Evolutionary conservation across 371 early-diverging fungal species (phyloP).

Genomic region (Choanephora cucurbitarum): DNA sequence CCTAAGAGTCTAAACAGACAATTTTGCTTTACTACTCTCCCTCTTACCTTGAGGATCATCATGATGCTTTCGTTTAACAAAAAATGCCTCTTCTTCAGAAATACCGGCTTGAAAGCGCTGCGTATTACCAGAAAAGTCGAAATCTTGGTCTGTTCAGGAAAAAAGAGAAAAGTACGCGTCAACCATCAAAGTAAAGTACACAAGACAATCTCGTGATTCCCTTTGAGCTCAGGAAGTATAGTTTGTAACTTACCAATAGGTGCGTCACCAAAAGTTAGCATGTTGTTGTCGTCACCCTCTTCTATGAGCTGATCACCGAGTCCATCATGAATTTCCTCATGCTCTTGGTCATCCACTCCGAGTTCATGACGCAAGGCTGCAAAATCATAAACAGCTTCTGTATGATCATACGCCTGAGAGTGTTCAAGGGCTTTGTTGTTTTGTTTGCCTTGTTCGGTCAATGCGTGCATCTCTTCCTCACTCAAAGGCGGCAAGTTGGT

Average conservation of each 20-base stretch:
- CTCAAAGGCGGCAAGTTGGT: constrained; percentile 62
- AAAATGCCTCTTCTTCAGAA: constrained; percentile 58
- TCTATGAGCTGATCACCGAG: constrained; percentile 68
- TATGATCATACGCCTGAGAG: constrained; percentile 12
- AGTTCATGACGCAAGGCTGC: constrained; percentile 38
- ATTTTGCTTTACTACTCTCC: neutral
- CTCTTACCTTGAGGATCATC: constrained; percentile 19
- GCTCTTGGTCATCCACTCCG: constrained; percentile 28
- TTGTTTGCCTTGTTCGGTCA: constrained; percentile 35
- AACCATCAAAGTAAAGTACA: no score
- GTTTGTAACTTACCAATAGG: constrained; percentile 49
- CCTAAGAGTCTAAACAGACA: neutral
- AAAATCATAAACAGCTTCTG: constrained; percentile 47
- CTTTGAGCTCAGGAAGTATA: no score
- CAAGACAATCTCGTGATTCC: no score
- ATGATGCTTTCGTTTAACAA: constrained; percentile 37
- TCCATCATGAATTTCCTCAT: constrained; percentile 49
- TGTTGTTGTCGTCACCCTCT: constrained; percentile 79
- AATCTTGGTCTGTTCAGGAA: constrained; percentile 55
- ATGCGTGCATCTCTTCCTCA: constrained; percentile 43
- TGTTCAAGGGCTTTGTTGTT: constrained; percentile 9
- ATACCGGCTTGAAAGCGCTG: constrained; percentile 49
- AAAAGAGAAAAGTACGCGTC: neutral
- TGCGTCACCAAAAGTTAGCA: constrained; percentile 82
- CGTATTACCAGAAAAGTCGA: constrained; percentile 73